A percentile compares a stretch with the other conserved stretches of the same genome.
phyloP scores from a whole-genome alignment of 495 filamentous ascomycete genomes.

The Letharia lupina region DNA sequence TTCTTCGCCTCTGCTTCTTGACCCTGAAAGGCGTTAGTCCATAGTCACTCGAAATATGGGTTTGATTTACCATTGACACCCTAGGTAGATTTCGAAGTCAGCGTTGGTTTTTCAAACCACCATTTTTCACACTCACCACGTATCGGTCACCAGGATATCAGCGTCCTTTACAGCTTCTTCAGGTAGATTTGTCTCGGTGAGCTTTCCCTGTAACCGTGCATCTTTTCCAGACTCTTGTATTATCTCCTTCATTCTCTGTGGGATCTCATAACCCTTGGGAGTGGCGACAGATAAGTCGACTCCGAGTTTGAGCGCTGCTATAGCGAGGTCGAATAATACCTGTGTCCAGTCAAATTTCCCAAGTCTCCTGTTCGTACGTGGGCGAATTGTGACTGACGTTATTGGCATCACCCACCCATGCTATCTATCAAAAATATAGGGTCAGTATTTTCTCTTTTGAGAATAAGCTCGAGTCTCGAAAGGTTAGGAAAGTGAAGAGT shows the following conservation, averaged over 20 bases:
- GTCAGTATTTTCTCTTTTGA: not conserved
- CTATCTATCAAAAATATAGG: constrained; percentile 38
- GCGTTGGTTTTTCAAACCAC: not conserved
- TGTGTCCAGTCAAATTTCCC: not conserved
- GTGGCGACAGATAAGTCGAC: constrained; percentile 80
- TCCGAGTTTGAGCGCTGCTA: constrained; percentile 76
- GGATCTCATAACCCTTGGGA: constrained; percentile 73
- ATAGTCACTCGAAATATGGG: not conserved
- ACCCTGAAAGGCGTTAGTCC: constrained; percentile 40
- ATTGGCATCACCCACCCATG: constrained; percentile 95
- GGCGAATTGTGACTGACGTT: constrained; percentile 49
- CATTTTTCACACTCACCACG: constrained; percentile 75
- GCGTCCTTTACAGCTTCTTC: constrained; percentile 85
- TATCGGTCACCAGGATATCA: constrained; percentile 89
- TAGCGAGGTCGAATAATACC: constrained; percentile 75
- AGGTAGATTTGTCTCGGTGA: constrained; percentile 67
- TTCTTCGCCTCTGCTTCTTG: constrained; percentile 76
- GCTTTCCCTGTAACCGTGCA: constrained; percentile 50
- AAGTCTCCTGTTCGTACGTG: not conserved
- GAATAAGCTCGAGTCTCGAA: not conserved
- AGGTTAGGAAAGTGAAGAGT: not conserved
- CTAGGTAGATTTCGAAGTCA: not conserved
- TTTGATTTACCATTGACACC: constrained; percentile 2
- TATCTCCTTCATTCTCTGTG: constrained; percentile 55
- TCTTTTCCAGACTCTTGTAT: constrained; percentile 54